Evolutionary conservation across 2,329 filamentous ascomycete genomes (phyloP), one percentile per base, ranked within the genome.

Genomic region (Talaromyces amestolkiae): DNA sequence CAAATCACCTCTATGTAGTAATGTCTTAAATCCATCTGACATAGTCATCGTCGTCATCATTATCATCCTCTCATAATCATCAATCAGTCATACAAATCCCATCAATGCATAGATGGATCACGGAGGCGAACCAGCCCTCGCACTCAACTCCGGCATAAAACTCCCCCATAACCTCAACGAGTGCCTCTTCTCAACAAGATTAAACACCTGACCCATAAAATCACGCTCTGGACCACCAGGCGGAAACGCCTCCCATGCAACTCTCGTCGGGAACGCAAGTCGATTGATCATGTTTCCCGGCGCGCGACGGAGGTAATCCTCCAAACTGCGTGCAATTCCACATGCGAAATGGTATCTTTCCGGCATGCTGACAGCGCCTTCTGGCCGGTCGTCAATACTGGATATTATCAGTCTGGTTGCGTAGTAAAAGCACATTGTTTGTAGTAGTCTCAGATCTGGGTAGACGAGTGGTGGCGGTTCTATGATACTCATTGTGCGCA

Each of bases 221-320:
- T 59, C 65, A 24, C 73, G 73, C 59, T 78, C 76, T 2, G 75
- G 73, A 1, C 74, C 74, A 5, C 66, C 68, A 3, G 72, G 71
- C 1, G 76, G 75, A 43, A 78, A 74, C 0, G 70, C 75, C 58
- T 78, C 76, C 75, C 75, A 78, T 7, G 76, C 76, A 1, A 78
- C 76, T 2, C 76, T 73, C 6, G 75, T 74, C 1, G 76, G 69
- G 39, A 78, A 77, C 1, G 75, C 76, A 11, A 78, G 72, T 2
- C 76, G 75, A 59, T 78, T 78, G 58, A 78, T 78, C 76, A 78
- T 77, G 61, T 77, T 78, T 1, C 76, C 76, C 0, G 75, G 75
- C 0, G 76, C 72, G 0, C 69, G 76, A 3, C 73, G 66, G 10
- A 78, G 74, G 63, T 78, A 78, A 67, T 70, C 78, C 61, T 77